Conservation (phyloP, 148 eudicot species). For the Camellia sinensis region DNA sequence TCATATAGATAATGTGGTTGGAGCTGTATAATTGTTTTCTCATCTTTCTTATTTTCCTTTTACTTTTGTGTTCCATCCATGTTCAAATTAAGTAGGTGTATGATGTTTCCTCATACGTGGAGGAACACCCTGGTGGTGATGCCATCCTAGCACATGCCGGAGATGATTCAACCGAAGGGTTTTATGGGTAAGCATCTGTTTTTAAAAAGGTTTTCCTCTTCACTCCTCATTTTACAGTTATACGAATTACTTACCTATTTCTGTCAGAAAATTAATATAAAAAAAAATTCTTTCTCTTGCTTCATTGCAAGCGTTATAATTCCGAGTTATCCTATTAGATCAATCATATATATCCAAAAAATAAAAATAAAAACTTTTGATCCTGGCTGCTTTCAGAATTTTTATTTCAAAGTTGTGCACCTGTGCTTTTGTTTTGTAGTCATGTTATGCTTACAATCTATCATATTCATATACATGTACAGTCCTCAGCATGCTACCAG, state of each 20-base stretch:
- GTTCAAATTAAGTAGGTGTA: constrained; percentile 52
- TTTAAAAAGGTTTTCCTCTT: background rate
- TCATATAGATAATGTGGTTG: background rate
- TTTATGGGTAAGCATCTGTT: constrained; percentile 60
- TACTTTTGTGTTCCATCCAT: background rate
- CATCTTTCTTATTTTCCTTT: background rate
- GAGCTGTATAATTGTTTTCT: background rate
- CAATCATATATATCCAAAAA: background rate
- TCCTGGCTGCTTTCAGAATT: background rate
- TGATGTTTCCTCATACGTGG: constrained; percentile 90
- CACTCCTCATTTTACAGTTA: background rate
- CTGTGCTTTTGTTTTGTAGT: background rate
- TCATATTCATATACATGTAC: constrained; percentile 22
- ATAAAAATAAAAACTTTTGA: background rate
- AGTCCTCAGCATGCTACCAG: constrained; percentile 94
- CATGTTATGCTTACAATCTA: constrained; percentile 1
- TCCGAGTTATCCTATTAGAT: background rate
- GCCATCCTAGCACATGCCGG: constrained; percentile 91
- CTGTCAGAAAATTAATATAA: background rate
- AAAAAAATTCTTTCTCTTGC: background rate
- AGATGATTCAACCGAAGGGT: constrained; percentile 91
- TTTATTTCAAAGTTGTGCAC: background rate
- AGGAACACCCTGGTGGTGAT: constrained; percentile 99
- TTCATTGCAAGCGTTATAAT: background rate
- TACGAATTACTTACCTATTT: background rate